Base-by-base conservation (phyloP, 2,329 filamentous ascomycete species). In the Plectosphaerella cucumerina region DNA sequence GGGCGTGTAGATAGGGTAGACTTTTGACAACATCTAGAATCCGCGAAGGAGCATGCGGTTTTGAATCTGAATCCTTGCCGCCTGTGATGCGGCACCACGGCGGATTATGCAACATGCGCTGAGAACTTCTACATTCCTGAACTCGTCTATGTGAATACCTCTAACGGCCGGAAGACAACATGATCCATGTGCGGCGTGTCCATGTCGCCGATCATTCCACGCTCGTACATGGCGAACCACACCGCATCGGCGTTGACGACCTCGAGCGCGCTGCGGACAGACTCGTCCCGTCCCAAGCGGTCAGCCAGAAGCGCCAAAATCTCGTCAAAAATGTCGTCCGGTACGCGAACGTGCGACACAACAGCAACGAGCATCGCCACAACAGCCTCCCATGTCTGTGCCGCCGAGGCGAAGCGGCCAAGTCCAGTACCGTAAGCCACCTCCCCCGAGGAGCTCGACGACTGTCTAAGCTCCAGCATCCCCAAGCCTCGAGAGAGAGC, bases 161-260 rank as follows among this genome's bases (percentile, higher is more conserved):
- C 33, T 52, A 65, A 37, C 11, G 48, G 51, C 11, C 51, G 54
- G 60, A 79, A 78, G 5, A 56, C 59, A 41, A 69, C 61, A 1
- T 74, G 76, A 5, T 76, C 69, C 58, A 78, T 59, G 20, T 64
- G 58, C 9, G 77, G 77, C 11, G 62, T 65, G 39, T 65, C 62
- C 50, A 64, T 57, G 54, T 58, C 60, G 49, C 70, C 59, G 34
- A 73, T 60, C 53, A 67, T 56, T 10, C 77, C 75, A 49, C 66
- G 65, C 59, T 78, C 70, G 50, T 80, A 78, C 60, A 81, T 67
- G 39, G 74, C 72, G 56, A 93, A 67, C 90, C 90, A 95, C 4
- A 94, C 85, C 1, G 87, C 86, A 71, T 94, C 89, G 1, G 77
- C 72, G 64, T 93, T 91, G 49, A 86, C 70, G 3, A 64, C 68